These are phyloP conservation scores for Fomitopsis pinicola DNA, from an alignment of 1,284 basidiomycete species.

Conservation along the genomic window DNA sequence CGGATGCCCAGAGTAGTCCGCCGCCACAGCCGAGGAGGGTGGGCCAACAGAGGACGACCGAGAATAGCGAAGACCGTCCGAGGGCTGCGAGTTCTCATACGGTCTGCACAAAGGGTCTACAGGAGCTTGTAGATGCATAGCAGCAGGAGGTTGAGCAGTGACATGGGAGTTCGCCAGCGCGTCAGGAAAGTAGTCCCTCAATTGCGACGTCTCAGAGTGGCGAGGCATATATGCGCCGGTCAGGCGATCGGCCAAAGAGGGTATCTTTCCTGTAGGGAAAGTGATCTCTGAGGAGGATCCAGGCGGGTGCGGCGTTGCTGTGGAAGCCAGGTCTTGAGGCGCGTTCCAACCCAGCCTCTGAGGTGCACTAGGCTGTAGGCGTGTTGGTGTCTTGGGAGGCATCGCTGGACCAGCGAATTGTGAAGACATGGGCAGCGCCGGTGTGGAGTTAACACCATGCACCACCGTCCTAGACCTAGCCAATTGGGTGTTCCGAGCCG, in stretches of 20 bases:
- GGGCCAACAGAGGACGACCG: constrained; percentile 14
- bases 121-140: background rate
- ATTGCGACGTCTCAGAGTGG: background rate
- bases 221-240: background rate
- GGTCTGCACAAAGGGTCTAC: background rate
- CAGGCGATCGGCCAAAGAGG: background rate
- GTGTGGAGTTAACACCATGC: background rate
- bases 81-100: background rate
- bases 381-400: background rate
- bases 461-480: constrained; percentile 6
- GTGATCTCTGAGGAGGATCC: background rate
- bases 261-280: background rate
- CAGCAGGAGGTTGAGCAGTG: background rate
- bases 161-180: background rate
- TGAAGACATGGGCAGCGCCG: background rate
- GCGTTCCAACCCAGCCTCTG: background rate
- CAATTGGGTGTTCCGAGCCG: constrained; percentile 5
- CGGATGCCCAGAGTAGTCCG: constrained; percentile 1
- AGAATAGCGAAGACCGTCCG: constrained; percentile 3
- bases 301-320: no score
- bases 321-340: background rate
- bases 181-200: background rate
- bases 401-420: background rate
- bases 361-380: background rate
- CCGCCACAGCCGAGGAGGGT: constrained; percentile 9